A percentile compares a stretch with the other conserved stretches of the same genome.
phyloP scores from a whole-genome alignment of 2,329 filamentous ascomycete genomes.

The Trichoderma harzianum region DNA sequence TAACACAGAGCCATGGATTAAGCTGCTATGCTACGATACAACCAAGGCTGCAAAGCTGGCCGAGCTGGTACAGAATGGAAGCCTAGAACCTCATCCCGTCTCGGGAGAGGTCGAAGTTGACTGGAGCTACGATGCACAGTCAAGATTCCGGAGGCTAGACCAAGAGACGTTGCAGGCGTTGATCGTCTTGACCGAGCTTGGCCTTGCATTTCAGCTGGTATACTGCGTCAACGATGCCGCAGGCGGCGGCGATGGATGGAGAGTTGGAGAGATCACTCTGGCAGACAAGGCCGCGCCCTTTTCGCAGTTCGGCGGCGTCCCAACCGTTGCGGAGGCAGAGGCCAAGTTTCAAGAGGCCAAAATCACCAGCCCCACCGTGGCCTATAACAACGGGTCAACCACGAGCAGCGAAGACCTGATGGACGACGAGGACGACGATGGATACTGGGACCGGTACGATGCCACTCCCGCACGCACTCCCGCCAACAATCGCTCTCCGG shows the following conservation, averaged over 20 bases:
- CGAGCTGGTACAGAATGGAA: conserved; percentile 58
- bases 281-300: conserved; percentile 58
- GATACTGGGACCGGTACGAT: conserved; percentile 79
- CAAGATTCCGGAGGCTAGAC: conserved; percentile 66
- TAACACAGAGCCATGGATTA: conserved; percentile 66
- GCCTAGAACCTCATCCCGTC: conserved; percentile 74
- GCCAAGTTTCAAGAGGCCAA: conserved; percentile 44
- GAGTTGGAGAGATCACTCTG: conserved; percentile 65
- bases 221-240: conserved; percentile 66
- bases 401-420: conserved; percentile 17
- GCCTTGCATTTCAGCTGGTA: conserved; percentile 62
- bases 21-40: conserved; percentile 66
- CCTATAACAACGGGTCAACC: conserved; percentile 20
- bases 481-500: conserved; percentile 59
- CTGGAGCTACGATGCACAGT: conserved; percentile 60
- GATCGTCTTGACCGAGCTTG: conserved; percentile 58
- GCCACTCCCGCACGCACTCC: conserved; percentile 65
- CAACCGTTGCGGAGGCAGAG: conserved; percentile 59
- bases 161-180: conserved; percentile 70
- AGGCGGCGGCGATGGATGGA: conserved; percentile 63
- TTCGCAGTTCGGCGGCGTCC: conserved; percentile 47
- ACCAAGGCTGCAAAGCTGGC: conserved; percentile 55
- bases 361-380: conserved; percentile 23
- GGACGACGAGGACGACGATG: conserved; percentile 61
- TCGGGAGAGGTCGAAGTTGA: conserved; percentile 77